Conservation (phyloP, 2,329 filamentous ascomycete species). For the Exophiala bonariae region DNA sequence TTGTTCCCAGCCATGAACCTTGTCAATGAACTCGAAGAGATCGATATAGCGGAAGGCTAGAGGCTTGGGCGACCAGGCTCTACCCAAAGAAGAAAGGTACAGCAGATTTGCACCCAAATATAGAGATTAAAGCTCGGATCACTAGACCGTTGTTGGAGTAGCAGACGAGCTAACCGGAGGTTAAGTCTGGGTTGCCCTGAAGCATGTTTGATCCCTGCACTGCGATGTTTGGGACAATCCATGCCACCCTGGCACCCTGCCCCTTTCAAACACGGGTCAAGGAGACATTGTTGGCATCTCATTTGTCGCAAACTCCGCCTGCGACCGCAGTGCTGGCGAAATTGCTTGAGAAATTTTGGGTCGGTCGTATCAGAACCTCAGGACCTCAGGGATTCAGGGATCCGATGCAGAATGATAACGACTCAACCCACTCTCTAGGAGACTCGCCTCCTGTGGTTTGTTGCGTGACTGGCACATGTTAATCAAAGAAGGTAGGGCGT, state of each 20-base stretch:
- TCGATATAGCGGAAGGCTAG: not conserved
- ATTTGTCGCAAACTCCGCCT: conserved; percentile 24
- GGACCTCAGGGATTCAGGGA: not conserved
- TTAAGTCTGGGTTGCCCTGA: conserved; percentile 11
- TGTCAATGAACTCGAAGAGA: too few species aligned
- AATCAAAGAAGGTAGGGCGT: not conserved
- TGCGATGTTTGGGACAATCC: not conserved
- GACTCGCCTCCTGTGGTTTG: conserved; percentile 7
- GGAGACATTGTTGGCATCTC: conserved; percentile 10
- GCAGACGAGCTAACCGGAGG: conserved; percentile 18
- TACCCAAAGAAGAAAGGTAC: conserved; percentile 9
- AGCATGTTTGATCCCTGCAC: conserved; percentile 19
- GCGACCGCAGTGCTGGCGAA: conserved; percentile 11
- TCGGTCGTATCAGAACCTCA: too few species aligned
- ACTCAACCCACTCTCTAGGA: not conserved
- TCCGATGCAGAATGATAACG: conserved; percentile 13
- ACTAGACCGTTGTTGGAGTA: conserved; percentile 13
- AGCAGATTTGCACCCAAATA: conserved; percentile 20
- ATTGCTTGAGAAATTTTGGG: conserved; percentile 11
- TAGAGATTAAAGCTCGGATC: conserved; percentile 10
- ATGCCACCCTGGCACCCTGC: conserved; percentile 9
- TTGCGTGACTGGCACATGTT: too few species aligned
- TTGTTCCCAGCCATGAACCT: too few species aligned
- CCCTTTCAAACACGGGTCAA: conserved; percentile 10
- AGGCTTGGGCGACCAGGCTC: conserved; percentile 11